Evolutionary conservation across 1,284 basidiomycete species (phyloP), one percentile per base, ranked within the genome.

Genomic region (Salmacisia buchloeana): DNA sequence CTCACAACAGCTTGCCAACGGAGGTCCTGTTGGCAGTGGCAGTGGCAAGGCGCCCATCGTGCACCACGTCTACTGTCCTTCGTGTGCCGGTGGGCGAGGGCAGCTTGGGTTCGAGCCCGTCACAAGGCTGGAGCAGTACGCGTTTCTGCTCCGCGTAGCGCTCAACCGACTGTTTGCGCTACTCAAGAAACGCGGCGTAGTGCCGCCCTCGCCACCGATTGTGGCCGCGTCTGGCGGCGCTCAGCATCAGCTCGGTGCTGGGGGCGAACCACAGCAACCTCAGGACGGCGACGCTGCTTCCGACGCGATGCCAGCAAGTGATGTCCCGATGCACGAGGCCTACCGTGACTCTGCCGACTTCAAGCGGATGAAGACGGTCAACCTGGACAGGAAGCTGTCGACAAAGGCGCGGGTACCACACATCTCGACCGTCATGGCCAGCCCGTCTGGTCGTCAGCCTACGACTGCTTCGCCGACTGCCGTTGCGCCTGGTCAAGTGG

Each of bases 101-200:
- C 49, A 31, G 29, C 63, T 52, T 23, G 93, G 93, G 9, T 97
- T 98, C 81, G 89, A 91, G 77, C 85, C 90, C 15, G 94, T 97
- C 18, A 92, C 94, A 60, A 85, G 94, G 66, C 82, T 99, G 70
- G 94, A 99, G 83, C 94, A 99, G 80, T 99, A 97, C 80, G 91
- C 96, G 0, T 99, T 96, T 83, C 82, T 99, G 66, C 83, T 99
- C 61, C 94, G 97, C 73, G 96, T 98, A 21, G 96, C 94, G 3
- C 84, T 99, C 62, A 86, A 94, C 69, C 86, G 94, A 73, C 83
- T 99, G 61, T 97, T 93, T 81, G 85, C 92, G 46, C 84, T 97
- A 63, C 84, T 97, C 76, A 90, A 92, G 83, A 90, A 92, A 82
- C 88, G 92, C 70, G 93, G 94, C 33, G 89, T 93, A 23, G 89